Evolutionary conservation across 148 eudicot species (phyloP).

Genomic region (Vaccinium vitisidaea): DNA sequence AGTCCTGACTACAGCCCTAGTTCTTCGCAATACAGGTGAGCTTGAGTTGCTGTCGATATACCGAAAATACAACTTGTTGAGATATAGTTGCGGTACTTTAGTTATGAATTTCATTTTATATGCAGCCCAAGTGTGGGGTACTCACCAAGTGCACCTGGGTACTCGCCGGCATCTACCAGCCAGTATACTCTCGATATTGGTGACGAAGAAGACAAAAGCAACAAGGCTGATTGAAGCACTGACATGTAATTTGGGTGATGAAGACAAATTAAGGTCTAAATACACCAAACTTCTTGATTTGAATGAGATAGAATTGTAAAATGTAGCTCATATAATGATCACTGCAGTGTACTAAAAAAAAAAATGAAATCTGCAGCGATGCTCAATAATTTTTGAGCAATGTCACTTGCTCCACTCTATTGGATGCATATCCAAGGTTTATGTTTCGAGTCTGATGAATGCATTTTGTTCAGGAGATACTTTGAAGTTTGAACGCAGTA

Average conservation of each 20-base stretch:
- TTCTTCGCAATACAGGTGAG: slow-evolving; percentile 43
- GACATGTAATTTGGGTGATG: neutral
- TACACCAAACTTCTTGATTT: neutral
- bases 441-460: neutral
- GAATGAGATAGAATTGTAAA: neutral
- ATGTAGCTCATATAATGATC: neutral
- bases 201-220: neutral
- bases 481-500: neutral
- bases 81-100: neutral
- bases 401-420: neutral
- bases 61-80: neutral
- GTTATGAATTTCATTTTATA: neutral
- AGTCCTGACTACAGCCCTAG: slow-evolving; percentile 39
- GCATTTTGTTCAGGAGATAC: neutral
- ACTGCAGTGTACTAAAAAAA: too few species aligned
- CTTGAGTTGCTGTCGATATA: neutral
- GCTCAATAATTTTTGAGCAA: neutral
- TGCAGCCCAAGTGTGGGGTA: slow-evolving; percentile 42
- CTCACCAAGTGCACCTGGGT: slow-evolving; percentile 45
- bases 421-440: neutral
- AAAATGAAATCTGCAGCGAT: too few species aligned
- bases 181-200: slow-evolving; percentile 24
- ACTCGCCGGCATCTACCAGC: slow-evolving; percentile 41
- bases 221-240: neutral
- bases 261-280: neutral